Base-by-base conservation (phyloP, 345 rosid genomes). In the Microthlaspi erraticum region DNA sequence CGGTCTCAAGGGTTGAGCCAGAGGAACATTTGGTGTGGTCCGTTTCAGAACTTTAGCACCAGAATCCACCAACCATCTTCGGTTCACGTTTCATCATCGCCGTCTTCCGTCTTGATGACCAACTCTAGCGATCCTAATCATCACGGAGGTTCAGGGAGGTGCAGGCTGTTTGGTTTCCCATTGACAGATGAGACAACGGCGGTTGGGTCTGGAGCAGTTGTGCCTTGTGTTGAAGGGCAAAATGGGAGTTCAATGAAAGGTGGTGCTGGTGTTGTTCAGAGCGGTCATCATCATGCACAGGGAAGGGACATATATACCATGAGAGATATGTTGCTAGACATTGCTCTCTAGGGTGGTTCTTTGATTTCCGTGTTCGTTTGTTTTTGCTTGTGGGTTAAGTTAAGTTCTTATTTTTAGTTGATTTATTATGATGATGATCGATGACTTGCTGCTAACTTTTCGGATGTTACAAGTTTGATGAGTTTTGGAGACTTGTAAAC, bases 141-240 rank as follows among this genome's bases (percentile, higher is more conserved):
- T 37, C 36, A 58, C 18, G 64, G 59, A 37, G 77, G 58, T 50
- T 43, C 80, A 26, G 77, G 86, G 68, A 86, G 95, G 70, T 94
- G 99, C 82, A 85, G 96, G 72, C 91, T 94, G 66, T 94, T 94
- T 66, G 99, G 99, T 39, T 91, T 94, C 83, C 91, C 88, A 1
- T 64, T 94, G 78, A 91, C 87, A 0, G 95, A 91, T 51, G 95
- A 84, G 71, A 70, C 78, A 81, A 72, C 70, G 71, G 64, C 36
- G 26, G 83, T 59, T 66, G 68, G 55, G 10, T 8, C 73, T 26
- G 73, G 51, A 37, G 8, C 62, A 10, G 62, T 78, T 77, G 71
- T 79, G 41, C 85, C 89, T 8, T 80, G 59, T 17, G 83, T 70
- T 26, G 91, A 83, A 54, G 90, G 88, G 43, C 77, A 74, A 34